Conservation (phyloP, 768 basidiomycete species). For the Sporobolomyces roseus region DNA sequence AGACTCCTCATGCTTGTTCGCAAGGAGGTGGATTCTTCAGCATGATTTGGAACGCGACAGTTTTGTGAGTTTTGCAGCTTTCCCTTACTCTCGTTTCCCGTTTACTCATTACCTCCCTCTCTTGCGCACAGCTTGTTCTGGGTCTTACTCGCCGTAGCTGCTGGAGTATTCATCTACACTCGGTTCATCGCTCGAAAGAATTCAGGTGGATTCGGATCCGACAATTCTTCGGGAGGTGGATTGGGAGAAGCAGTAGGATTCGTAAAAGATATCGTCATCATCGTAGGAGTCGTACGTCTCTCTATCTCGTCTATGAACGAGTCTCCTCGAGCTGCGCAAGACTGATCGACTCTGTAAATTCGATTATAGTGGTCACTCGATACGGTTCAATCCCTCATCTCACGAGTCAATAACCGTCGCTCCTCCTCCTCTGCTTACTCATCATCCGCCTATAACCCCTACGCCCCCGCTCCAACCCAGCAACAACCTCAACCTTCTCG, state of each 20-base stretch:
- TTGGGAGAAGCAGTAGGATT: conserved; percentile 14
- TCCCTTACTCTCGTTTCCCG: background rate
- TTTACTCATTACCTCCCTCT: background rate
- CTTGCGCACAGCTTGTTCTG: conserved; percentile 10
- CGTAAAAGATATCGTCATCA: conserved; percentile 32
- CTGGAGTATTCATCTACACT: conserved; percentile 15
- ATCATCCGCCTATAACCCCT: conserved; percentile 27
- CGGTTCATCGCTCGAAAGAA: conserved; percentile 12
- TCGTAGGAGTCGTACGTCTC: conserved; percentile 23
- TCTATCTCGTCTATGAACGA: too few relatives aligned
- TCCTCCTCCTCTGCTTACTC: background rate
- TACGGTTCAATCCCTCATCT: conserved; percentile 21
- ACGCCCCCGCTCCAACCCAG: conserved; percentile 1
- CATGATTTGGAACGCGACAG: conserved; percentile 16
- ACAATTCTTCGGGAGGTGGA: conserved; percentile 2
- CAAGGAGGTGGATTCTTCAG: conserved; percentile 22
- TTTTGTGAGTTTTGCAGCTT: conserved; percentile 3
- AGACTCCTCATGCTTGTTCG: conserved; percentile 31
- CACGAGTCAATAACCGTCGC: conserved; percentile 4
- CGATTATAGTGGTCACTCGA: conserved; percentile 18
- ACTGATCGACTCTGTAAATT: background rate
- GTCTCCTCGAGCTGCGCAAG: background rate
- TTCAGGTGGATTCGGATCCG: background rate
- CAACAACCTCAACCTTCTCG: background rate
- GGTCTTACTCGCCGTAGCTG: conserved; percentile 10